phyloP scores from a whole-genome alignment of 2,329 filamentous ascomycete genomes.

The Venturia asperata region DNA sequence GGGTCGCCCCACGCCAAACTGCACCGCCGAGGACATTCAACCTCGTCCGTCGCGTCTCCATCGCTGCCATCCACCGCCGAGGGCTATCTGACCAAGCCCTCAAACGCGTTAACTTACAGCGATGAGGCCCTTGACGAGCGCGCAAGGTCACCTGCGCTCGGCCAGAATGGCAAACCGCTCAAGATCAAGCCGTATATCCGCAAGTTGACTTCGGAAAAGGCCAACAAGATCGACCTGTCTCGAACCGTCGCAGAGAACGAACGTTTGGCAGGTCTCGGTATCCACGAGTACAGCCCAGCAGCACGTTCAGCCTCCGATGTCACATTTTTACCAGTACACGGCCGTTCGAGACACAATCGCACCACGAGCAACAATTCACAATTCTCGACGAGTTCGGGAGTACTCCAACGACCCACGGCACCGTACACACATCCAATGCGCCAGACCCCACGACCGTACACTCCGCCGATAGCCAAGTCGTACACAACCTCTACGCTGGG shows the following conservation, averaged over 20 bases:
- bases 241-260: constrained; percentile 50
- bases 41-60: constrained; percentile 30
- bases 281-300: constrained; percentile 40
- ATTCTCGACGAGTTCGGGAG: constrained; percentile 43
- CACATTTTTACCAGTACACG: constrained; percentile 31
- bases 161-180: constrained; percentile 5
- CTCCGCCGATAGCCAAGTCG: constrained; percentile 45
- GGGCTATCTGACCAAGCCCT: background rate
- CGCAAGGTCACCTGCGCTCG: background rate
- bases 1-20: constrained; percentile 31
- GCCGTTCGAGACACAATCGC: constrained; percentile 42
- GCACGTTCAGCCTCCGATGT: constrained; percentile 39
- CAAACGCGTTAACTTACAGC: background rate
- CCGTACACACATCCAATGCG: constrained; percentile 51
- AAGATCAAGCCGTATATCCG: constrained; percentile 52
- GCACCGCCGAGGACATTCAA: constrained; percentile 36
- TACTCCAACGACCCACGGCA: constrained; percentile 42
- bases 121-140: background rate
- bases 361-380: constrained; percentile 51
- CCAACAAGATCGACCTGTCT: constrained; percentile 47
- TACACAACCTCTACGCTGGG: constrained; percentile 42
- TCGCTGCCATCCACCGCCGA: constrained; percentile 25
- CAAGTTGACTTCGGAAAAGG: constrained; percentile 45
- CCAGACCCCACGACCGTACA: constrained; percentile 48
- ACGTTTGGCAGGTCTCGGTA: constrained; percentile 45